A percentile compares a stretch with the other conserved stretches of the same genome.
These are phyloP conservation scores for Aspergillus ustus DNA, from an alignment of 2,329 filamentous ascomycete species.

Conservation along the genomic window DNA sequence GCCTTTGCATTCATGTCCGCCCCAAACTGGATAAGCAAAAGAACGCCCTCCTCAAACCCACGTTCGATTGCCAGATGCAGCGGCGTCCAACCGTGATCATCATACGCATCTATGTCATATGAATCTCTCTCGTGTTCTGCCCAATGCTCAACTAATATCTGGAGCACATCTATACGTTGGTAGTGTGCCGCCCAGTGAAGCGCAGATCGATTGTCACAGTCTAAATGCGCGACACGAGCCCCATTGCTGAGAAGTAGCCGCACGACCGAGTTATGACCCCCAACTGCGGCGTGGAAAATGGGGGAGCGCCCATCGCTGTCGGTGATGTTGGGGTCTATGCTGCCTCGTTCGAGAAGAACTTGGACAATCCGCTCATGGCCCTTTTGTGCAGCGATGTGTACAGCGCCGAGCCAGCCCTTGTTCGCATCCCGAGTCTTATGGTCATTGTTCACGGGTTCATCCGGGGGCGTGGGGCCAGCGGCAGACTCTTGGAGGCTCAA, in stretches of 20 bases:
- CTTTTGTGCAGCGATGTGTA: slow-evolving; percentile 13
- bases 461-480: background rate
- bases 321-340: background rate
- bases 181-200: slow-evolving; percentile 4
- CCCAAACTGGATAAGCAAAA: slow-evolving; percentile 26
- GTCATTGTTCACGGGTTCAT: background rate
- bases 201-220: slow-evolving; percentile 1
- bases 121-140: background rate
- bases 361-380: slow-evolving; percentile 7
- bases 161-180: background rate
- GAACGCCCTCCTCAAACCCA: slow-evolving; percentile 27
- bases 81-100: slow-evolving; percentile 27
- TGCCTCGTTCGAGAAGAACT: background rate
- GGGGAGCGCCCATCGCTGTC: slow-evolving; percentile 11
- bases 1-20: slow-evolving; percentile 28
- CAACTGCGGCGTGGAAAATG: slow-evolving; percentile 2
- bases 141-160: background rate
- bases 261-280: slow-evolving; percentile 1
- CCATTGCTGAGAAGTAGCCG: slow-evolving; percentile 1
- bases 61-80: slow-evolving; percentile 31
- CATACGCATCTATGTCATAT: slow-evolving; percentile 6
- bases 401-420: slow-evolving; percentile 6
- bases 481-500: background rate
- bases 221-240: background rate
- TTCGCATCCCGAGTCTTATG: background rate